These are phyloP conservation scores for Colletotrichum simmondsii DNA, from an alignment of 2,329 filamentous ascomycete genomes.

Conservation along the genomic window DNA sequence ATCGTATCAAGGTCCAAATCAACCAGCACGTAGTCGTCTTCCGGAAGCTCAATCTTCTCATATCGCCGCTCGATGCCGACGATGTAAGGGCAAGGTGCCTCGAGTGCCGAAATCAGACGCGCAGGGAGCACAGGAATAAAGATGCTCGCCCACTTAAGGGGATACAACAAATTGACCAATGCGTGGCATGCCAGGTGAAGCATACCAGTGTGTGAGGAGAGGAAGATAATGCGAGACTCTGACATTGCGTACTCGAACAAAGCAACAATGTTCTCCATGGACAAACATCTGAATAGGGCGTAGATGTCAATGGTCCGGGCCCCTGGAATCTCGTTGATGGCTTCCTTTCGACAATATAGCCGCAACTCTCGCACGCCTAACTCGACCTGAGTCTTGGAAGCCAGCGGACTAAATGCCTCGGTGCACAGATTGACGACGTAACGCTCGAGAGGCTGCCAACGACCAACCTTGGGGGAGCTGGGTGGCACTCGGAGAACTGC, in stretches of 20 bases:
- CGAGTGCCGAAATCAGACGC: slow-evolving; percentile 87
- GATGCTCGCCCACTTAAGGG: slow-evolving; percentile 91
- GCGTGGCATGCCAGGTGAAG: slow-evolving; percentile 91
- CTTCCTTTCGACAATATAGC: slow-evolving; percentile 93
- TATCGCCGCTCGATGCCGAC: slow-evolving; percentile 95
- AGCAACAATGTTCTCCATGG: slow-evolving; percentile 90
- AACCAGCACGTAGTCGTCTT: slow-evolving; percentile 95
- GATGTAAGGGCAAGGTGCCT: slow-evolving; percentile 96
- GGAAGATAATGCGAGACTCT: slow-evolving; percentile 94
- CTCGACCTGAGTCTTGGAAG: slow-evolving; percentile 96
- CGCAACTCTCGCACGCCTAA: slow-evolving; percentile 88
- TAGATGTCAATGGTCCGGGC: slow-evolving; percentile 93
- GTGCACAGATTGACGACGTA: slow-evolving; percentile 98
- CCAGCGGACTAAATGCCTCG: slow-evolving; percentile 90
- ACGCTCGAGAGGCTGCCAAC: slow-evolving; percentile 95
- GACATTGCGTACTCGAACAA: slow-evolving; percentile 93
- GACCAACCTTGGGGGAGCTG: slow-evolving; percentile 88
- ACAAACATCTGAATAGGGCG: slow-evolving; percentile 88
- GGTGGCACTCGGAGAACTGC: slow-evolving; percentile 83
- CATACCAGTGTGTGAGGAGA: slow-evolving; percentile 97
- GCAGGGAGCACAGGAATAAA: slow-evolving; percentile 93
- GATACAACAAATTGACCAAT: slow-evolving; percentile 87
- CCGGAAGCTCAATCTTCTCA: slow-evolving; percentile 84
- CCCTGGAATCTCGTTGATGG: slow-evolving; percentile 90
- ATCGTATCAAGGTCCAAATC: slow-evolving; percentile 93